These are phyloP conservation scores for Beauveria australis DNA, from an alignment of 2,329 filamentous ascomycete species.

Conservation along the genomic window DNA sequence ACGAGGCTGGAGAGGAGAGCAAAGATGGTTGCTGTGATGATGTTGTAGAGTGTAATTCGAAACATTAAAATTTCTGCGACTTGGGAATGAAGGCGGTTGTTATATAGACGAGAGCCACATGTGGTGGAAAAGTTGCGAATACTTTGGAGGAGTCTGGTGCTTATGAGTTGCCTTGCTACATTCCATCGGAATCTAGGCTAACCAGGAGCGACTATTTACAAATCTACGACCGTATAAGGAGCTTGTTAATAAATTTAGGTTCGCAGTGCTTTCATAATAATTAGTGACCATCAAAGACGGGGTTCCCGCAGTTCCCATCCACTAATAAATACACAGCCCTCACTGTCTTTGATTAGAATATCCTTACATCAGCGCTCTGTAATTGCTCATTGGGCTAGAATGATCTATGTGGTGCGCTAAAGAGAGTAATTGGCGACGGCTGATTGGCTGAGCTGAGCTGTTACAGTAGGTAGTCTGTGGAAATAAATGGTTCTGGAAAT, in stretches of 20 bases:
- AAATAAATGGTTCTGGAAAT: not conserved
- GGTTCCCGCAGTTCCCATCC: not conserved
- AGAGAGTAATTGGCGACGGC: too few species aligned
- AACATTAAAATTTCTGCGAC: not conserved
- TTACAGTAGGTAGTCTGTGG: not conserved
- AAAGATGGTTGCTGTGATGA: not conserved
- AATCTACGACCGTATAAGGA: not conserved
- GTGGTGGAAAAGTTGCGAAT: slow-evolving; percentile 6
- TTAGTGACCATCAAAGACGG: not conserved
- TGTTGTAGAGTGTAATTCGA: not conserved
- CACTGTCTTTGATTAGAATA: not conserved
- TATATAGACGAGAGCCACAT: not conserved
- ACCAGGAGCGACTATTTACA: not conserved
- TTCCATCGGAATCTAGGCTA: not conserved
- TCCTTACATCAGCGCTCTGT: slow-evolving; percentile 2
- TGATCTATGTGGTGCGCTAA: not conserved
- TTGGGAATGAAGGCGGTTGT: not conserved
- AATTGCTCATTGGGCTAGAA: not conserved
- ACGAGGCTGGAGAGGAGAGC: not conserved
- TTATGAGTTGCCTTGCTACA: not conserved
- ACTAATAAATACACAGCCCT: not conserved
- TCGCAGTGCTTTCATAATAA: not conserved
- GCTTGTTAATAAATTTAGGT: not conserved
- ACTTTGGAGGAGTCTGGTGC: not conserved
- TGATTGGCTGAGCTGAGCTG: not conserved